Conservation (phyloP, 2,329 filamentous ascomycete genomes). For the Ilyonectria robusta region DNA sequence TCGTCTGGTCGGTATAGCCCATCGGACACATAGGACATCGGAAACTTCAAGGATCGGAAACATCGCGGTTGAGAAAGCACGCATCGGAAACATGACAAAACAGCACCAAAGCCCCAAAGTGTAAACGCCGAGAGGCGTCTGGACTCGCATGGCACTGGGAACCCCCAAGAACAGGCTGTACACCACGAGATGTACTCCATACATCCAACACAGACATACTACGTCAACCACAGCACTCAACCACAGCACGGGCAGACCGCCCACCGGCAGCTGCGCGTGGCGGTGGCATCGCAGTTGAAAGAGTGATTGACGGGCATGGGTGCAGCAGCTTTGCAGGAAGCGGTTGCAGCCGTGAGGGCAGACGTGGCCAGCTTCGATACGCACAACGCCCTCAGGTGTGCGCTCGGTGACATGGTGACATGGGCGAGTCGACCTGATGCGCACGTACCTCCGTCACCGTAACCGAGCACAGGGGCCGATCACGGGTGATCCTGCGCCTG, state of each 20-base stretch:
- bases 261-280: conserved; percentile 16
- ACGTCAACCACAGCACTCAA: too few relatives aligned
- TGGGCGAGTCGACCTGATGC: conserved; percentile 30
- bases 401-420: conserved; percentile 36
- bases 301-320: conserved; percentile 14
- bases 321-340: conserved; percentile 24
- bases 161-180: conserved; percentile 2
- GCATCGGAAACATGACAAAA: background rate
- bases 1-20: conserved; percentile 31
- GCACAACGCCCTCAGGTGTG: conserved; percentile 37
- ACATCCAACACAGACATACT: too few relatives aligned
- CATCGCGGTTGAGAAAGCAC: background rate
- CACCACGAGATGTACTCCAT: background rate
- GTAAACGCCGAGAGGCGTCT: background rate
- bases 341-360: conserved; percentile 34
- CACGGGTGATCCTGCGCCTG: conserved; percentile 54
- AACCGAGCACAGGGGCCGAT: conserved; percentile 46
- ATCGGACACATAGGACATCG: conserved; percentile 25
- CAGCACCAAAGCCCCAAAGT: background rate
- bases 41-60: conserved; percentile 22
- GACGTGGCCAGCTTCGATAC: conserved; percentile 50
- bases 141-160: conserved; percentile 8
- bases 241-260: conserved; percentile 7
- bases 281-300: conserved; percentile 19
- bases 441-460: conserved; percentile 32